Base-by-base conservation (phyloP, 23 red algal species). In the Gracilaria caudata region DNA sequence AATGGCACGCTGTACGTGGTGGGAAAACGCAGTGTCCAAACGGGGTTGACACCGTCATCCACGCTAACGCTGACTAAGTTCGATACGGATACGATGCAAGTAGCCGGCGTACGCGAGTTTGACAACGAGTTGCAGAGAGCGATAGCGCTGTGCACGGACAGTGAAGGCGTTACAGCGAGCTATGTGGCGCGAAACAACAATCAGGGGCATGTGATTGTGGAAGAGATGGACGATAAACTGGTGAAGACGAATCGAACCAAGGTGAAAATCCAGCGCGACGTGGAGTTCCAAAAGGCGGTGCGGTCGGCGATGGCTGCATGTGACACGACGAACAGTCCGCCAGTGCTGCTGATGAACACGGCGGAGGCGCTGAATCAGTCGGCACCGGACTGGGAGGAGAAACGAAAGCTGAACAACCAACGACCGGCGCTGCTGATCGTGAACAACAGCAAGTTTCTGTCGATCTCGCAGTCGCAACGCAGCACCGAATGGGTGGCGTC, bases 331-430 rank as follows among this genome's bases (percentile, higher is more conserved):
- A 75, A 38, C 7, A 43, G 7, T 47, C 39, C 43, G 24, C 70
- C 70, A 8, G 70, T 49, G 37, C 21, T 75, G 39, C 70, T 75
- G 21, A 75, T 75, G 39, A 75, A 47, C 43, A 75, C 70, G 43
- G 70, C 70, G 3, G 70, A 75, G 24, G 70, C 70, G 21, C 40
- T 75, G 37, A 75, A 75, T 19, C 70, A 29, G 24, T 29, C 40
- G 25, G 70, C 70, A 29, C 70, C 70, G n/a, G 70, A 75, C 13
- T 75, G 70, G 70, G 70, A 75, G 21, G 33, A n/a, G 70, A 75
- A 75, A 25, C 70, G 70, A 45, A 43, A 49, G 70, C 43, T 75
- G 43, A 75, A 43, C n/a, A 75, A 75, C 23, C 39, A 46, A 29
- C 70, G 70, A 47, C 70, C 70, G 40, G 70, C 70, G 7, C 39